These are phyloP conservation scores for Mycena albidolilacea DNA, from an alignment of 768 basidiomycete genomes.

Conservation along the genomic window DNA sequence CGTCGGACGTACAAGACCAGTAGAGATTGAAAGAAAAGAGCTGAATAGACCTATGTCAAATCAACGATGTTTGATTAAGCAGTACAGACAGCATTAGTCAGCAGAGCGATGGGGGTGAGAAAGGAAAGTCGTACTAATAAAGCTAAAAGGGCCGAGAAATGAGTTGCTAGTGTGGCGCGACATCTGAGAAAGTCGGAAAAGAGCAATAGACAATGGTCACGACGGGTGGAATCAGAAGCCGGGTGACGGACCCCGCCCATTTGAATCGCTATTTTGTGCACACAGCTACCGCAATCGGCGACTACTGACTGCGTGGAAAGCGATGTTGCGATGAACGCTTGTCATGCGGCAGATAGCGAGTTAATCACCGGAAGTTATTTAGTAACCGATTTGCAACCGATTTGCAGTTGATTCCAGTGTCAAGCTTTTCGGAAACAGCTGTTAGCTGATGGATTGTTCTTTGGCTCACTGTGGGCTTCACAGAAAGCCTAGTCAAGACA, in stretches of 20 bases:
- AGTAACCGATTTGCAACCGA: no score
- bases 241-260: background rate
- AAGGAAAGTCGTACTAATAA: conserved; percentile 1
- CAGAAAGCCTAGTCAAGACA: no score
- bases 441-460: no score
- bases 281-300: no score
- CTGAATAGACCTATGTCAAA: conserved; percentile 16
- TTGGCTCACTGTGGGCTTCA: no score
- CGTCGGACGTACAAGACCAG: conserved; percentile 9
- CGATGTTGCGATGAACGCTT: conserved; percentile 8
- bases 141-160: background rate
- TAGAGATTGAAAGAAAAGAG: conserved; percentile 13
- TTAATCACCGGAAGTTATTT: no score
- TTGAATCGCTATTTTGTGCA: conserved; percentile 14
- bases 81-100: conserved; percentile 4
- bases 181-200: conserved; percentile 9
- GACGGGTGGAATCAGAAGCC: conserved; percentile 6
- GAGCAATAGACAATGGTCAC: background rate
- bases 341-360: background rate
- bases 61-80: conserved; percentile 9
- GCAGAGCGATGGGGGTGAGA: background rate
- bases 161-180: conserved; percentile 1
- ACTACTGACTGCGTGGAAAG: background rate
- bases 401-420: no score
- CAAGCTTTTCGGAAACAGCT: no score